Percentiles rank a stretch among this genome's conserved stretches.
Conservation (phyloP, 768 basidiomycete species). For the Suillus fuscotomentosus region DNA sequence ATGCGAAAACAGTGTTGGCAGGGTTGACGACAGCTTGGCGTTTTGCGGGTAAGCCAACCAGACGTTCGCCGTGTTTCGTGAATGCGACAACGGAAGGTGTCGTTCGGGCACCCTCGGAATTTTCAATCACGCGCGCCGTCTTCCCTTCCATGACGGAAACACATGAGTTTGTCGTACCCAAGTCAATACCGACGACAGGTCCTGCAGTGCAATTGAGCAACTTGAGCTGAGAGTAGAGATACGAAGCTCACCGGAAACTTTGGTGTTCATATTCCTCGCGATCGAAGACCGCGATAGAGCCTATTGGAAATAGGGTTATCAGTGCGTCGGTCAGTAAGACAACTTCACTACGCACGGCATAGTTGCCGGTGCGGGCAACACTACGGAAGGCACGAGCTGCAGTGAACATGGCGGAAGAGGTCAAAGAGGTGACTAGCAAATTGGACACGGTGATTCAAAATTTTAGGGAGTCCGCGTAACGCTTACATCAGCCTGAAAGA, state of each 20-base stretch:
- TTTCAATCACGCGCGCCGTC: constrained; percentile 93
- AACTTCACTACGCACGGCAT: constrained; percentile 47
- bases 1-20: constrained; percentile 89
- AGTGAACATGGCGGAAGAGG: constrained; percentile 67
- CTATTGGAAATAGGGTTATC: constrained; percentile 33
- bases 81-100: constrained; percentile 99
- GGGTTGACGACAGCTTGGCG: constrained; percentile 97
- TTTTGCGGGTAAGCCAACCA: constrained; percentile 95
- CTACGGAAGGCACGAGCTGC: constrained; percentile 63
- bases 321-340: not conserved
- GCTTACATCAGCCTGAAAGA: constrained; percentile 9
- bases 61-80: constrained; percentile 96
- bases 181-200: constrained; percentile 94
- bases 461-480: constrained; percentile 38
- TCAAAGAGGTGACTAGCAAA: constrained; percentile 31
- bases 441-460: constrained; percentile 40
- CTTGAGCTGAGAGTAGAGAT: not conserved
- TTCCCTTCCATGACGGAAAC: constrained; percentile 96
- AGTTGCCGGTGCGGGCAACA: constrained; percentile 57
- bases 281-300: constrained; percentile 69
- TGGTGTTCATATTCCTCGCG: constrained; percentile 93
- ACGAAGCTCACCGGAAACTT: constrained; percentile 71
- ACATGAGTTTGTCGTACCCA: constrained; percentile 92
- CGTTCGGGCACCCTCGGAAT: constrained; percentile 95
- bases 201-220: constrained; percentile 38